Conservation (phyloP, 495 filamentous ascomycete genomes). For the Trichoderma reesei region DNA sequence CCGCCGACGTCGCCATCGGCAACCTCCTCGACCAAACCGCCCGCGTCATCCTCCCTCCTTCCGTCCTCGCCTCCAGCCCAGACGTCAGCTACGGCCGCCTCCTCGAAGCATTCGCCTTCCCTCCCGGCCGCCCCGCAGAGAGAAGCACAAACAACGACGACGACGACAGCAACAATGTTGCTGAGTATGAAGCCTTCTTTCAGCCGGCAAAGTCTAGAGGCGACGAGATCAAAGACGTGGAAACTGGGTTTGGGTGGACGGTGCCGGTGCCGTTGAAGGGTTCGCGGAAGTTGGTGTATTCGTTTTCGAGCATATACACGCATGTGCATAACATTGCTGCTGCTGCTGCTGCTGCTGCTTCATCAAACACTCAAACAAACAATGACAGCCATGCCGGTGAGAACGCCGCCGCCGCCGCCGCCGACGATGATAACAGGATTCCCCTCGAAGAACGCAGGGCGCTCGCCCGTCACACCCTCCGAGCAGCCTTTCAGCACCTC, state of each 20-base stretch:
- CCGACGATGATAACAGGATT: conserved; percentile 32
- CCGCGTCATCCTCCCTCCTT: conserved; percentile 55
- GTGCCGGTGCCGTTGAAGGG: conserved; percentile 26
- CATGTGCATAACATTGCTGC: conserved; percentile 20
- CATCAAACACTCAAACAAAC: conserved; percentile 17
- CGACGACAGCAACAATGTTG: no score
- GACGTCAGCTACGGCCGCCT: conserved; percentile 66
- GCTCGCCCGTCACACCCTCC: conserved; percentile 64
- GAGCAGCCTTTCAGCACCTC: conserved; percentile 81
- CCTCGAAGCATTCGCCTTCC: conserved; percentile 73
- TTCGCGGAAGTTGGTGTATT: conserved; percentile 23
- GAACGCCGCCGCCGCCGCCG: conserved; percentile 54
- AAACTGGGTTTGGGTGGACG: conserved; percentile 20
- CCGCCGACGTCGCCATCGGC: conserved; percentile 69
- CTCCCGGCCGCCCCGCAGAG: conserved; percentile 22
- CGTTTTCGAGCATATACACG: conserved; percentile 30
- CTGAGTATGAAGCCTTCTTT: conserved; percentile 41
- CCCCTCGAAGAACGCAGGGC: conserved; percentile 41
- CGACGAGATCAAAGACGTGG: conserved; percentile 37
- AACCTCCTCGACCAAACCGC: conserved; percentile 79
- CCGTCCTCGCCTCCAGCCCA: conserved; percentile 30
- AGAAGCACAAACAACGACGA: not conserved
- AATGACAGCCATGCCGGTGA: conserved; percentile 56
- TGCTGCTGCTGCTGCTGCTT: conserved; percentile 19
- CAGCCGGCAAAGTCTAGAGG: conserved; percentile 40